A percentile compares a stretch with the other conserved stretches of the same genome.
These are phyloP conservation scores for Alectoria sarmentosa DNA, from an alignment of 495 filamentous ascomycete genomes.

Conservation along the genomic window DNA sequence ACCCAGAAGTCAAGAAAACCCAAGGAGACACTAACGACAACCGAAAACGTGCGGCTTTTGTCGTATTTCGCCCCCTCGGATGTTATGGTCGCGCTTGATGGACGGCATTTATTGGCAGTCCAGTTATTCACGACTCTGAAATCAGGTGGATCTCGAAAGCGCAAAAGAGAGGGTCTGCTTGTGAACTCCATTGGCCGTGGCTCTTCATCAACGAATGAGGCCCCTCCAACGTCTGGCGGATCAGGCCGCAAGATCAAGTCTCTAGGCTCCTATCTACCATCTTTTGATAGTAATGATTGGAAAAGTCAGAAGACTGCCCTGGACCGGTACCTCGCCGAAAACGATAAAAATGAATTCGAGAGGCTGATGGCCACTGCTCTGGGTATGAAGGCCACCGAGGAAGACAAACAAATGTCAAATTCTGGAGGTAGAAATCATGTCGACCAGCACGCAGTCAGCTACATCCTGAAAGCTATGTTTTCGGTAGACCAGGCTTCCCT, in stretches of 20 bases:
- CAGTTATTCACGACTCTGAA: slow-evolving; percentile 35
- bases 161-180: slow-evolving; percentile 57
- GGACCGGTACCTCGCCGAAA: slow-evolving; percentile 38
- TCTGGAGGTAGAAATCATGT: slow-evolving; percentile 24
- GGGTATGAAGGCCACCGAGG: not conserved
- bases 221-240: not conserved
- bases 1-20: not conserved
- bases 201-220: slow-evolving; percentile 22
- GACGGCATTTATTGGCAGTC: slow-evolving; percentile 42
- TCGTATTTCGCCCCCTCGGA: slow-evolving; percentile 46
- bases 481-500: slow-evolving; percentile 27
- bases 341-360: slow-evolving; percentile 48
- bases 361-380: slow-evolving; percentile 35
- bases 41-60: slow-evolving; percentile 29
- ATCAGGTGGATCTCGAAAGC: slow-evolving; percentile 41
- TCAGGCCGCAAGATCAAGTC: not conserved
- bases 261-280: slow-evolving; percentile 3
- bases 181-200: slow-evolving; percentile 64
- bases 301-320: slow-evolving; percentile 28
- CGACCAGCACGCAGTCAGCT: slow-evolving; percentile 40
- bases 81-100: slow-evolving; percentile 42
- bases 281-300: slow-evolving; percentile 5
- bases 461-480: slow-evolving; percentile 51
- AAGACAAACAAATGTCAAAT: not conserved
- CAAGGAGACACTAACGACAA: not conserved